Evolutionary conservation across 129 eudicot species (phyloP).

Genomic region (Chrysanthemum makinoi): DNA sequence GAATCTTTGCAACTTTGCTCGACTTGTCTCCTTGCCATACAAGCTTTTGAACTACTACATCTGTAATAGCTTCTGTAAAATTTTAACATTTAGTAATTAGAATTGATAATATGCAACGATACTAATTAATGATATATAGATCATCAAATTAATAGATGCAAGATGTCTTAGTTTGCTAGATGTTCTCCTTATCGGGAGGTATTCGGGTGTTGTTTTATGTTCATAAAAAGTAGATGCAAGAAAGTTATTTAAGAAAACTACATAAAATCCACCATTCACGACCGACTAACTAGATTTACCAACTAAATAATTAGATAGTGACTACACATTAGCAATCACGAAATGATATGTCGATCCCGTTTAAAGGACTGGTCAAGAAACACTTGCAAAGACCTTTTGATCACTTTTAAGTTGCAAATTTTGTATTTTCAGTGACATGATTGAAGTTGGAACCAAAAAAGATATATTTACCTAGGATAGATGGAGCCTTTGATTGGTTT

Average conservation of each 20-base stretch:
- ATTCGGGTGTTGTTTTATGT: too few relatives aligned
- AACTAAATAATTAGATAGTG: too few relatives aligned
- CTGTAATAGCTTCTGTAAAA: conserved; percentile 77
- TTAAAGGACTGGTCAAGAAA: too few relatives aligned
- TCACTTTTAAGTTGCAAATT: neutral
- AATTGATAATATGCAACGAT: neutral
- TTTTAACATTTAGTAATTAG: conserved; percentile 10
- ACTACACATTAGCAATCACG: too few relatives aligned
- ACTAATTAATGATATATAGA: neutral
- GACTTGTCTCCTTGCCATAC: conserved; percentile 88
- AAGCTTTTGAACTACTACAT: conserved; percentile 79
- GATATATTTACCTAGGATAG: conserved; percentile 69
- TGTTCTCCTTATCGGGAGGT: too few relatives aligned
- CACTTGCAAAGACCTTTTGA: neutral
- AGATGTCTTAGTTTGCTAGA: neutral
- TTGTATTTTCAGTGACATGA: neutral
- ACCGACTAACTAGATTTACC: too few relatives aligned
- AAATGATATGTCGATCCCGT: too few relatives aligned
- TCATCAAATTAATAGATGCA: neutral
- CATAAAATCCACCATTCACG: too few relatives aligned
- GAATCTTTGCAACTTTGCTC: conserved; percentile 75
- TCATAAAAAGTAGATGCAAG: too few relatives aligned
- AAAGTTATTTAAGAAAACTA: too few relatives aligned
- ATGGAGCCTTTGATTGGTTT: conserved; percentile 93
- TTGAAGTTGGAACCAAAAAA: neutral